Evolutionary conservation across 345 rosid genomes (phyloP).

Genomic region (Syzygium aqueum): DNA sequence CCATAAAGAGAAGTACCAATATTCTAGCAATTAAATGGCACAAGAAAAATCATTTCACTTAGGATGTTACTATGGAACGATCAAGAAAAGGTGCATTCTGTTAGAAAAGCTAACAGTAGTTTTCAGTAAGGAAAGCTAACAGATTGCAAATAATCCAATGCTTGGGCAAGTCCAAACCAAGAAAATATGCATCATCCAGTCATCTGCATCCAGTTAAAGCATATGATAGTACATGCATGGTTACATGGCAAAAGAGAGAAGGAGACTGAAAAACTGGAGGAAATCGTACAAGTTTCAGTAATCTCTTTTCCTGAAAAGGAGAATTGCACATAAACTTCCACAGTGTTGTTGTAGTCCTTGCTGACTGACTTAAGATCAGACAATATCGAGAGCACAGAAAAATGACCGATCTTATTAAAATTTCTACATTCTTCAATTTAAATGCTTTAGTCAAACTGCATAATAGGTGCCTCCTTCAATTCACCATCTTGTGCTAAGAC

Average conservation of each 20-base stretch:
- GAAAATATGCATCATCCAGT: not conserved
- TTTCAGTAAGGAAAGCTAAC: not conserved
- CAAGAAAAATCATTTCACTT: not conserved
- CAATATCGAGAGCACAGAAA: not conserved
- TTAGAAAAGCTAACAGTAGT: not conserved
- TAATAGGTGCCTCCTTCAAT: not conserved
- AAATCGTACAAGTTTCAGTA: not conserved
- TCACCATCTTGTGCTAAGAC: not conserved
- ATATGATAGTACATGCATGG: not conserved
- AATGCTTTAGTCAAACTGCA: not conserved
- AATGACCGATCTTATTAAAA: not conserved
- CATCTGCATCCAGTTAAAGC: not conserved
- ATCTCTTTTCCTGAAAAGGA: not conserved
- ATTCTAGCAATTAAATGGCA: not conserved
- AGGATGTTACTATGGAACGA: not conserved
- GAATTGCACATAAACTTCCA: not conserved
- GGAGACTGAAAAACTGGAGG: not conserved
- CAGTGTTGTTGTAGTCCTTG: not conserved
- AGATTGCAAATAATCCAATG: not conserved
- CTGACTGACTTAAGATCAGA: not conserved
- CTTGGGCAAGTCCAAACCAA: not conserved
- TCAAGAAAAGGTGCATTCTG: not conserved
- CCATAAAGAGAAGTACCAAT: not conserved
- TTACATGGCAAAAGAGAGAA: not conserved
- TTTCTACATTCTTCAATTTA: not conserved